Evolutionary conservation across 768 basidiomycete genomes (phyloP), one percentile per base, ranked within the genome.

Genomic region (Leucosporidium creatinivorum): DNA sequence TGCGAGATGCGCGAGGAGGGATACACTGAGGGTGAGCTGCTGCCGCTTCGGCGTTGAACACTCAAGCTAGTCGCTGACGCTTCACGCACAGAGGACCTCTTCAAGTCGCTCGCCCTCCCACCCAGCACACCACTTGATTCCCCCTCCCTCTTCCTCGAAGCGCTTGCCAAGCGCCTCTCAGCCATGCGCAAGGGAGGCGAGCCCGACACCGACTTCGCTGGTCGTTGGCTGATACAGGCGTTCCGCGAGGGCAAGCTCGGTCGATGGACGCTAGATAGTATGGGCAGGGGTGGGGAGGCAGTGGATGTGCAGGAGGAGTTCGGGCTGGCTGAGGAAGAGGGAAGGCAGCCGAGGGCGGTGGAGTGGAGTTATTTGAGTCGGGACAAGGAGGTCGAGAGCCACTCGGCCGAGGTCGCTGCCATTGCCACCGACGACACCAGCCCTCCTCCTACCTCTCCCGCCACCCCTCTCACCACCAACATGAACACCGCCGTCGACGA

Each of bases 211-310:
- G 77, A 83, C 6, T 84, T 89, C 28, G 90, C 92, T 13, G 87
- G 88, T 6, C 80, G 81, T 26, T 91, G 87, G 82, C 87, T 97
- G 74, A 83, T 98, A 51, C 82, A 84, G 55, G 91, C 91, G 84
- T 99, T 93, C 87, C 85, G 94, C 51, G 78, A 80, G 25, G 81
- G 81, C 28, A 67, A 69, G 55, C 64, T 76, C 33, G 75, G 75
- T 5, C 61, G 68, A 30, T 76, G 75, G 75, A 71, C 75, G 44
- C 63, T 76, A 30, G 75, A 76, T 49, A 67, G 73, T 6, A 67
- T 76, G 17, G 72, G 72, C 0, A 28, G 72, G 3, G 68, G 68
- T 0, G 72, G 68, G 23, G 72, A 73, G 52, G 68, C 58, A 19
- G n/a, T 44, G 10, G 55, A 62, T 44, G 28, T 58, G 51, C 49